Evolutionary conservation across 257 asterid genomes (phyloP), one percentile per base, ranked within the genome.

Genomic region (Dorcoceras hygrometricum): DNA sequence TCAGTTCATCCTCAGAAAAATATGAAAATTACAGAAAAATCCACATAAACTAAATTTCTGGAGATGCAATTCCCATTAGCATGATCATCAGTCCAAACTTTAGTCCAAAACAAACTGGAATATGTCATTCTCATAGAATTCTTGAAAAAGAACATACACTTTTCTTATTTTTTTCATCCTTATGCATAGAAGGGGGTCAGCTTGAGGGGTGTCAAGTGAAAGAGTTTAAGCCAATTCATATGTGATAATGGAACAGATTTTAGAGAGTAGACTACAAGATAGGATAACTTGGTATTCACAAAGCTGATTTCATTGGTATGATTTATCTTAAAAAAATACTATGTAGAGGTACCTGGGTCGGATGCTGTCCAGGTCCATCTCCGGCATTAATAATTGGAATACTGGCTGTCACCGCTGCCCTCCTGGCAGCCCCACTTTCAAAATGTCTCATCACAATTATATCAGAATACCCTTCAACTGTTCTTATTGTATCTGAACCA

Each of bases 331-430:
- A 59, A 73, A 25, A 23, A 67, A 25, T 27, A 23, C 19, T 11
- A 70, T 23, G 48, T 28, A n/a, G 58, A n/a, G 62, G 74, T 54
- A 92, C 98, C 97, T 90, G 96, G 51, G 99, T 86, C 22, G 97
- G 97, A 79, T 93, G 99, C 73, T 93, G 97, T 18, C 99, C 97
- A 12, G 96, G 97, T 65, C 99, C 97, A 81, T 93, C 99, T 71
- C 97, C 99, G 18, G 97, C 99, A 82, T 93, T 93, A 67, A 93
- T 86, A 74, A 93, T 73, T 0, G 99, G 99, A 75, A 90, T 93
- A 73, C 71, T 71, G 46, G 97, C 95, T 6, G 89, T 90, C 24
- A 51, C 72, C 2, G 96, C 96, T 8, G 99, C 97, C 76, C 90
- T 80, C 79, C 76, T 85, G 68, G 99, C 99, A 63, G 97, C 94